Evolutionary conservation across 495 filamentous ascomycete genomes (phyloP), one percentile per base, ranked within the genome.

Genomic region (Zalerion maritima): DNA sequence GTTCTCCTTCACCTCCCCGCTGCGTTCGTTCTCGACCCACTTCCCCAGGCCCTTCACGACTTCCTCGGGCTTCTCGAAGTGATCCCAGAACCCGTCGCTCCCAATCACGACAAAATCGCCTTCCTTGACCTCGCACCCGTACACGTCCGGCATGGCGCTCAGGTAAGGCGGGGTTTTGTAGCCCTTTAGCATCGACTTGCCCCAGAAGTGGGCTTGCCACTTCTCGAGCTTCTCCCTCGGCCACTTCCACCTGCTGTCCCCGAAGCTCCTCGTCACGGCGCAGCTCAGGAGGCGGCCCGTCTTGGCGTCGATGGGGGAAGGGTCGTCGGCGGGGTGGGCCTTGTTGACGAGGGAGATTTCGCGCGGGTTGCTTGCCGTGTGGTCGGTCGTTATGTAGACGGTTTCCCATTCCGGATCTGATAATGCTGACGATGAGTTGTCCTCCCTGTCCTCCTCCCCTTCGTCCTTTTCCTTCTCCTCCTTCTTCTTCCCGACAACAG

Each of bases 221-320:
- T 53, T 41, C 17, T 49, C 25, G 28, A 68, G 58, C 10, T 71
- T 40, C 4, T 58, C 47, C 6, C 58, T 12, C 3, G 67, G 41
- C 69, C 69, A 77, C 36, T 79, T 79, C 71, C 66, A 78, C 24
- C 56, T 55, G 18, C 55, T 47, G 46, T 80, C 73, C 18, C 76
- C 75, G 41, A 80, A 78, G 0, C 67, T 69, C 2, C 75, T 62
- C 5, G 71, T 65, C 0, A 70, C 58, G 20, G 49, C 52, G 1
- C 75, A 35, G 1, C 73, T 74, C 23, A 74, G 56, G 1, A 76
- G 41, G 1, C 71, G 62, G 2, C 71, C 69, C 21, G 58, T 40
- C 34, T 64, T 59, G 9, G 76, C 41, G 0, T 71, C 57, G 6
- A 61, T 43, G n/a, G n/a, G n/a, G n/a, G n/a, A n/a, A n/a, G n/a